Percentiles rank a stretch among this genome's conserved stretches.
Conservation (phyloP, 371 early-diverging fungal genomes). For the Chytridiales sp. region DNA sequence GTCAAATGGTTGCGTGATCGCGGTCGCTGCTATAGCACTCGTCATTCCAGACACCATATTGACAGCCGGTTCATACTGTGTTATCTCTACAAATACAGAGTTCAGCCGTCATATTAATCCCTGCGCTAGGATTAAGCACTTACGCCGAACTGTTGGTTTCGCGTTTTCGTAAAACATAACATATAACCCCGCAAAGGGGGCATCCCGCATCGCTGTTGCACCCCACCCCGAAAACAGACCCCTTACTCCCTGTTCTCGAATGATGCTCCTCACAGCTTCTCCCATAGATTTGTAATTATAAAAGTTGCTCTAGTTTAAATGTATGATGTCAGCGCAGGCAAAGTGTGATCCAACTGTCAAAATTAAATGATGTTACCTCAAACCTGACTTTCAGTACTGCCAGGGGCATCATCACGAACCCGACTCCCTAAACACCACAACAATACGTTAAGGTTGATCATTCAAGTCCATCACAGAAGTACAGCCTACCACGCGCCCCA, state of each 20-base stretch:
- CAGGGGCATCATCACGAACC: constrained; percentile 91
- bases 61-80: constrained; percentile 8
- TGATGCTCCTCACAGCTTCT: constrained; percentile 64
- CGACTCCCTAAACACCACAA: constrained; percentile 51
- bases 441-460: constrained; percentile 1
- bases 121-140: background rate
- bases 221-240: constrained; percentile 89
- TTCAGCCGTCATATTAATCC: background rate
- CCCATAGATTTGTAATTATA: constrained; percentile 73
- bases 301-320: constrained; percentile 64
- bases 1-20: constrained; percentile 91
- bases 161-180: constrained; percentile 83
- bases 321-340: background rate
- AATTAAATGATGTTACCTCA: constrained; percentile 60
- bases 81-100: constrained; percentile 5
- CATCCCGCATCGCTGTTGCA: constrained; percentile 90
- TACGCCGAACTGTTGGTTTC: constrained; percentile 19
- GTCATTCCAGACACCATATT: constrained; percentile 56
- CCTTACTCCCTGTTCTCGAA: constrained; percentile 48
- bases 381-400: constrained; percentile 91
- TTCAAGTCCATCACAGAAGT: no score
- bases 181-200: constrained; percentile 95
- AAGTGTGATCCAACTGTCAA: background rate
- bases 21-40: constrained; percentile 75
- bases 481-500: constrained; percentile 64